phyloP scores from a whole-genome alignment of 2,329 filamentous ascomycete genomes.

The Trichoderma atrobrunneum region DNA sequence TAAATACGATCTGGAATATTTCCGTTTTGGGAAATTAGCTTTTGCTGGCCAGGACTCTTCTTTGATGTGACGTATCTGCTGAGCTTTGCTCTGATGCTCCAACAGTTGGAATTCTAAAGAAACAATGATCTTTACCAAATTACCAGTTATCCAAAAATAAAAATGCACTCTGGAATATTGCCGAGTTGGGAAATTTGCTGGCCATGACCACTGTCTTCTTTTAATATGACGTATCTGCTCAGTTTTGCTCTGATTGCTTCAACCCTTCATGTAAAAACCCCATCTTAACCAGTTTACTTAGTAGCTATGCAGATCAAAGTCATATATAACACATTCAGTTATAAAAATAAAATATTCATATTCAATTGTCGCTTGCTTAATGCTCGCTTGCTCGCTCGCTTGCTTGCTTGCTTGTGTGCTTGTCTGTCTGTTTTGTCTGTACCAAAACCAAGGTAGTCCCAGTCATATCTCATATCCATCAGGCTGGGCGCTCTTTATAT shows the following conservation, averaged over 20 bases:
- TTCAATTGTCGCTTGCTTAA: not conserved
- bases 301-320: not conserved
- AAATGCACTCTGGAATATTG: too few species aligned
- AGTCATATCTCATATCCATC: conserved; percentile 5
- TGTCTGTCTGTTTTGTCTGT: not conserved
- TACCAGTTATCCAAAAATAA: not conserved
- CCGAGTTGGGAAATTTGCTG: too few species aligned
- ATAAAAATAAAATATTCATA: not conserved
- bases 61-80: not conserved
- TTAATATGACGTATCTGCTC: too few species aligned
- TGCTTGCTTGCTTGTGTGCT: not conserved
- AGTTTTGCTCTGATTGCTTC: too few species aligned
- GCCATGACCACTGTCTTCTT: too few species aligned
- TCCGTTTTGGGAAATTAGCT: not conserved
- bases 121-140: not conserved
- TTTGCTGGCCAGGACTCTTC: not conserved
- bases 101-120: not conserved
- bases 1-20: not conserved
- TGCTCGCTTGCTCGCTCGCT: too few species aligned
- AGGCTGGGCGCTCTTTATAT: not conserved
- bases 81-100: not conserved
- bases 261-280: too few species aligned
- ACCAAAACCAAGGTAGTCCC: not conserved
- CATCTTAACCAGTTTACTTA: too few species aligned
- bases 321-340: not conserved